Conservation (phyloP, 306 rosid species). For the peach (Prunus persica) region Prunus_persica_NCBIv2 NC_034016.1:1292001-1292500, state of each 20-base stretch:
- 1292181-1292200: background rate
- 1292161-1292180: background rate
- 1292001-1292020: background rate
- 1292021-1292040: background rate
- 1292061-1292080: background rate
- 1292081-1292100: background rate
- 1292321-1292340: constrained; percentile 30
- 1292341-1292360: constrained; percentile 23
- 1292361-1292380: constrained; percentile 39
- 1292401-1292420: constrained; percentile 16
- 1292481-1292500: background rate
- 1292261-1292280: constrained; percentile 25
- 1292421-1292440: background rate
- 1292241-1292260: background rate
- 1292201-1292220: background rate
- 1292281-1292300: background rate
- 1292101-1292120: background rate
- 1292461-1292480: background rate
- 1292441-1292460: background rate
- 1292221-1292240: background rate
- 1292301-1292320: constrained; percentile 23
- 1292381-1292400: constrained; percentile 37
- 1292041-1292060: background rate
- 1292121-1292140: background rate
- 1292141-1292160: background rate